Base-by-base conservation (phyloP, 202 grass and related monocot species). In the Panicum hallii region DNA sequence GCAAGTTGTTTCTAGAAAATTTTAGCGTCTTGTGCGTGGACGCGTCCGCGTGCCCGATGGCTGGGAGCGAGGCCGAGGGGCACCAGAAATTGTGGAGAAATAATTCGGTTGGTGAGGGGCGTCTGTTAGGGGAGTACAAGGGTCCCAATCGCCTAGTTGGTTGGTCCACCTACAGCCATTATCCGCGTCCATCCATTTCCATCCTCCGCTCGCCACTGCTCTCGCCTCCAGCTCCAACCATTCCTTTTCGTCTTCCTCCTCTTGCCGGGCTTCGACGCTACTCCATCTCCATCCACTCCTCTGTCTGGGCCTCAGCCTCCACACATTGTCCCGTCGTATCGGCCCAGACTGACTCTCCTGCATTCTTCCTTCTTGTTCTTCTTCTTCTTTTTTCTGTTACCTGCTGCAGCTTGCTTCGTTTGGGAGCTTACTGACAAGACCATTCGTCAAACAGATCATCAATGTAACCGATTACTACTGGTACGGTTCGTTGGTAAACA, bases 141-240 rank as follows among this genome's bases (percentile, higher is more conserved):
- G 70, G 89, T 90, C 88, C 88, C 80, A 26, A 66, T 89, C 85
- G 72, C 30, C 10, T 65, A 79, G 19, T 47, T 75, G 84, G 83
- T 91, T 79, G 91, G 79, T 97, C 91, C 94, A 96, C 86, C 94
- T 81, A 90, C 82, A 91, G 65, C 63, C 84, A 90, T 88, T 89
- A 89, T 89, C 69, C 45, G 10, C 9, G 14, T 10, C 46, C 46
- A 17, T 71, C 86, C 54, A 1, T 7, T 34, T 10, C n/a, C 81
- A 52, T 52, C 1, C 8, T 0, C 2, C 4, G 9, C 55, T 19
- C 41, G 32, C n/a, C 44, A 26, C 1, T 26, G 26, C 26, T 26
- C 26, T 26, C 26, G 26, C 26, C 26, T 26, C 26, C 26, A 26
- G 26, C 26, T 26, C 26, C 26, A 26, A 26, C 26, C 26, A 9